Percentiles rank a stretch among this genome's conserved stretches.
These are phyloP conservation scores for Hansenula sp. DNA, from an alignment of 1,139 yeast genomes.

Conservation along the genomic window DNA sequence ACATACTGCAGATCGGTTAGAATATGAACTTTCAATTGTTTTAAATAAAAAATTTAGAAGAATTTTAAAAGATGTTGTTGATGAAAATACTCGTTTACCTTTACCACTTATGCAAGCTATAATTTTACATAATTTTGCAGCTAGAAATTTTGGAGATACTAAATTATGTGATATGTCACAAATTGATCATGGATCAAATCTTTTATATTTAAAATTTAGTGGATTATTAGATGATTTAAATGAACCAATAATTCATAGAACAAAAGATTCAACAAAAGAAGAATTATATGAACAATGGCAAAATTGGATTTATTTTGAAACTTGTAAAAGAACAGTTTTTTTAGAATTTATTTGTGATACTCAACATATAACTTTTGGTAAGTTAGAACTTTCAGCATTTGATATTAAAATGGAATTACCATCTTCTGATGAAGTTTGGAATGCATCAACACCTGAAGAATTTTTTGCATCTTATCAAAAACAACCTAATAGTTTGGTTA, in stretches of 20 bases:
- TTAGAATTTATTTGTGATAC: slow-evolving; percentile 28
- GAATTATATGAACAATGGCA: slow-evolving; percentile 19
- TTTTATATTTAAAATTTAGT: slow-evolving; percentile 1
- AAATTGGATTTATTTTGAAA: slow-evolving; percentile 29
- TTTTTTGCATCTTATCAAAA: slow-evolving; percentile 26
- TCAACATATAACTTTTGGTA: slow-evolving; percentile 20
- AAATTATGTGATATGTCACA: neutral
- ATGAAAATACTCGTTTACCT: neutral
- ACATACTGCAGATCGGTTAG: neutral
- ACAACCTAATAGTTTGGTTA: slow-evolving; percentile 29
- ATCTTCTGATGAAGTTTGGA: slow-evolving; percentile 38
- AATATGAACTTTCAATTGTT: neutral
- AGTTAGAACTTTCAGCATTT: slow-evolving; percentile 26
- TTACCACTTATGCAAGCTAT: slow-evolving; percentile 1
- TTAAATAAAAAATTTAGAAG: slow-evolving; percentile 1
- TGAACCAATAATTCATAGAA: neutral
- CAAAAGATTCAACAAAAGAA: neutral
- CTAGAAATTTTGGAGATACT: slow-evolving; percentile 1
- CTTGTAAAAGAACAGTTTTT: slow-evolving; percentile 27
- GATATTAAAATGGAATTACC: slow-evolving; percentile 38
- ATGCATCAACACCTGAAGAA: slow-evolving; percentile 23
- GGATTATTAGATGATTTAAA: neutral
- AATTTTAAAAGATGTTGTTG: neutral
- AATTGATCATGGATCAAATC: slow-evolving; percentile 1
- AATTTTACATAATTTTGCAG: neutral